Conservation (phyloP, 2,329 filamentous ascomycete genomes). For the Claviceps lovelessii region DNA sequence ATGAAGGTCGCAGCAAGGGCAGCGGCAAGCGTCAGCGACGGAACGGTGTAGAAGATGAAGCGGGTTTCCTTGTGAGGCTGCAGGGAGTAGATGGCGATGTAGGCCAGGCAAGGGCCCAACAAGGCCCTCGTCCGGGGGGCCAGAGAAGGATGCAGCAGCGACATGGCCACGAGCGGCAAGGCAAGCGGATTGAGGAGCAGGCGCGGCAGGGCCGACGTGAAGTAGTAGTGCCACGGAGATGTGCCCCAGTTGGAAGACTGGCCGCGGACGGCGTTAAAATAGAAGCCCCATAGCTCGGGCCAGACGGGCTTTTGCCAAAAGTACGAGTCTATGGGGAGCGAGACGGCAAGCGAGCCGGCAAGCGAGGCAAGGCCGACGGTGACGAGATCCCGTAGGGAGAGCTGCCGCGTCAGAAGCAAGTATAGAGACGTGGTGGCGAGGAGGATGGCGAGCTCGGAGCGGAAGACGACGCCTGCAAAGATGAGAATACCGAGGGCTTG, state of each 20-base stretch:
- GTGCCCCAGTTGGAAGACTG: conserved; percentile 79
- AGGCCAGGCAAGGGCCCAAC: conserved; percentile 54
- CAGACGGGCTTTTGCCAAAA: conserved; percentile 84
- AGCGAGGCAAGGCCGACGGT: conserved; percentile 52
- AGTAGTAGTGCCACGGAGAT: conserved; percentile 76
- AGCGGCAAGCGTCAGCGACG: conserved; percentile 63
- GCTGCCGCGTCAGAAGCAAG: conserved; percentile 42
- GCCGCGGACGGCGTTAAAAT: conserved; percentile 78
- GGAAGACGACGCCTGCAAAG: conserved; percentile 69
- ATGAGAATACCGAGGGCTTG: conserved; percentile 63
- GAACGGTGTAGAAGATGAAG: conserved; percentile 82
- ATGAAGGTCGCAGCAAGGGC: conserved; percentile 60
- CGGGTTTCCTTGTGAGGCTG: conserved; percentile 94
- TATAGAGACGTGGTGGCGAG: conserved; percentile 53
- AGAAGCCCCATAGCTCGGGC: conserved; percentile 82
- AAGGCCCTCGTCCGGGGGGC: conserved; percentile 30
- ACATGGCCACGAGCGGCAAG: conserved; percentile 39
- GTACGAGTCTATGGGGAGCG: conserved; percentile 71
- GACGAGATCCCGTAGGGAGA: conserved; percentile 44
- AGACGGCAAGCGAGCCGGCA: conserved; percentile 50
- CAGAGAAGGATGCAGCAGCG: conserved; percentile 34
- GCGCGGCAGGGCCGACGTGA: conserved; percentile 64
- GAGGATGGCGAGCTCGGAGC: conserved; percentile 75
- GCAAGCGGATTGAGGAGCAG: conserved; percentile 68
- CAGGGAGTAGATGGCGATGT: conserved; percentile 66